These are phyloP conservation scores for Cutaneotrichosporon cyanovorans DNA, from an alignment of 1,284 basidiomycete species.

Conservation along the genomic window DNA sequence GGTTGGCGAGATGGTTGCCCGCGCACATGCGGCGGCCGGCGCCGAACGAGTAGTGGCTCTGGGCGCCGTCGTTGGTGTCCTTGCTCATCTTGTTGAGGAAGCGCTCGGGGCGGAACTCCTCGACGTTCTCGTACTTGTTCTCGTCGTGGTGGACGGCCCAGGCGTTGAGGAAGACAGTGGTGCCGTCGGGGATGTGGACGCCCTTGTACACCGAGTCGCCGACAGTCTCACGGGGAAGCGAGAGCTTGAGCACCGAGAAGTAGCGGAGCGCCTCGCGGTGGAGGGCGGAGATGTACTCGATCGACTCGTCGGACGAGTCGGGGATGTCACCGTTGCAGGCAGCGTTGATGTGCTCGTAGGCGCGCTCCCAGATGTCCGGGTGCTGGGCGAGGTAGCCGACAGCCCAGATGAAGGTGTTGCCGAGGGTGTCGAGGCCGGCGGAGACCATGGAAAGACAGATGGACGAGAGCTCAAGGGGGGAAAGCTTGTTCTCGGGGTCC, in stretches of 20 bases:
- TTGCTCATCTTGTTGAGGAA: constrained; percentile 7
- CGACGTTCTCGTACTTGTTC: constrained; percentile 14
- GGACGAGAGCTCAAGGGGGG: constrained; percentile 14
- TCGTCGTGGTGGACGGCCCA: constrained; percentile 32
- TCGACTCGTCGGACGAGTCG: constrained; percentile 12
- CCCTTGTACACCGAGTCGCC: constrained; percentile 24
- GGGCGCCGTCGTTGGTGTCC: constrained; percentile 4
- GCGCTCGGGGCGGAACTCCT: constrained; percentile 19
- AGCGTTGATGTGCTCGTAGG: constrained; percentile 11
- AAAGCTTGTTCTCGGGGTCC: constrained; percentile 19
- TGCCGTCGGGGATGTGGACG: constrained; percentile 28
- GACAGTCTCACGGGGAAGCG: constrained; percentile 16
- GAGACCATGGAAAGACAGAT: constrained; percentile 21
- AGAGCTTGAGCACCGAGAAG: constrained; percentile 19
- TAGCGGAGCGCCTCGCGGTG: constrained; percentile 16
- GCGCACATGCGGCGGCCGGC: constrained; percentile 21
- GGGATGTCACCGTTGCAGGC: constrained; percentile 10
- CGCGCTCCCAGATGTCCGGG: constrained; percentile 16
- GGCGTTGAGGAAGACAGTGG: constrained; percentile 36
- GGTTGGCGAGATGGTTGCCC: constrained; percentile 19
- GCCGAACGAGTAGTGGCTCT: constrained; percentile 18
- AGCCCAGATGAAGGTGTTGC: constrained; percentile 18
- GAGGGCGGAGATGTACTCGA: constrained; percentile 15
- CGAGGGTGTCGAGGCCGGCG: constrained; percentile 19
- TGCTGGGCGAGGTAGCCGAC: constrained; percentile 18